A percentile compares a stretch with the other conserved stretches of the same genome.
These are phyloP conservation scores for Truncatella angustata DNA, from an alignment of 2,329 filamentous ascomycete species.

Conservation along the genomic window DNA sequence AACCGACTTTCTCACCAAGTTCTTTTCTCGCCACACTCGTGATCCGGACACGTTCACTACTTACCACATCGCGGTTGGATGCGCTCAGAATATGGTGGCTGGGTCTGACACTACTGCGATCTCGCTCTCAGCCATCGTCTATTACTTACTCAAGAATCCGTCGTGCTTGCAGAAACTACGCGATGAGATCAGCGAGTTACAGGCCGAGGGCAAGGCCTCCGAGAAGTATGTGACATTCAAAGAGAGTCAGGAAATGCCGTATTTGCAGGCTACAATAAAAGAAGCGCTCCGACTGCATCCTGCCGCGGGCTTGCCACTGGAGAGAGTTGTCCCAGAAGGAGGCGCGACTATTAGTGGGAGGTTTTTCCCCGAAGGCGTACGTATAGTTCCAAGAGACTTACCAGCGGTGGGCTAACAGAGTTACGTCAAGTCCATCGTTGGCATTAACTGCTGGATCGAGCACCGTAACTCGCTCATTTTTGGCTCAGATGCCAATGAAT, in stretches of 20 bases:
- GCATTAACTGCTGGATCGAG: slow-evolving; percentile 34
- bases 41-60: slow-evolving; percentile 31
- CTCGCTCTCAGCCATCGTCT: slow-evolving; percentile 26
- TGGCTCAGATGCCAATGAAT: slow-evolving; percentile 29
- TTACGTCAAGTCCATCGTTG: slow-evolving; percentile 25
- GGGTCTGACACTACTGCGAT: slow-evolving; percentile 36
- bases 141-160: slow-evolving; percentile 21
- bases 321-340: slow-evolving; percentile 21
- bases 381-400: not conserved
- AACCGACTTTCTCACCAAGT: slow-evolving; percentile 26
- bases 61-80: slow-evolving; percentile 19
- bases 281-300: slow-evolving; percentile 41
- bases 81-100: slow-evolving; percentile 27
- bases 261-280: slow-evolving; percentile 52
- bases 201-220: slow-evolving; percentile 8
- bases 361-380: slow-evolving; percentile 22
- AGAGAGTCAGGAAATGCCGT: slow-evolving; percentile 34
- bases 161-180: slow-evolving; percentile 11
- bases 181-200: slow-evolving; percentile 21
- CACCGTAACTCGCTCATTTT: slow-evolving; percentile 30
- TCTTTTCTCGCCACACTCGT: slow-evolving; percentile 20
- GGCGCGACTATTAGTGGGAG: slow-evolving; percentile 23
- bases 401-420: not conserved
- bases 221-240: slow-evolving; percentile 18
- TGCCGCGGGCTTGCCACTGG: slow-evolving; percentile 22